These are phyloP conservation scores for Berkeleyomyces rouxiae DNA, from an alignment of 2,329 filamentous ascomycete genomes.

Conservation along the genomic window DNA sequence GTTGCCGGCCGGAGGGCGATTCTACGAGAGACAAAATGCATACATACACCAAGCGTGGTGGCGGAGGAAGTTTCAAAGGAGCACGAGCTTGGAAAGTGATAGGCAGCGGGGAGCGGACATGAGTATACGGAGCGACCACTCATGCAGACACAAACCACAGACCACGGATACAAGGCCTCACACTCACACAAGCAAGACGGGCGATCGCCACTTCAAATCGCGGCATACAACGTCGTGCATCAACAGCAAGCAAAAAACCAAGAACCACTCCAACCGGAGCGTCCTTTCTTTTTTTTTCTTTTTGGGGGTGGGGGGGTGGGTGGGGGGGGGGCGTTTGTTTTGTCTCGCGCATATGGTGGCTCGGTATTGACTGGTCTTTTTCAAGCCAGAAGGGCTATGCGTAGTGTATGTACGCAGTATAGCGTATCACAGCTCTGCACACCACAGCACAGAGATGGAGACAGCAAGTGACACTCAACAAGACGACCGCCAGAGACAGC, in stretches of 20 bases:
- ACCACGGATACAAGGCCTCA: not conserved
- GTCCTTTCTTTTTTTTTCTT: not conserved
- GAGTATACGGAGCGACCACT: not conserved
- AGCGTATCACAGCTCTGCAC: too few relatives aligned
- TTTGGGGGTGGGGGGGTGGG: not conserved
- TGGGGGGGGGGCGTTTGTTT: too few relatives aligned
- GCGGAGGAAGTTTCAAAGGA: not conserved
- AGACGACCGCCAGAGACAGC: too few relatives aligned
- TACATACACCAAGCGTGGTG: not conserved
- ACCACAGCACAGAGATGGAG: too few relatives aligned
- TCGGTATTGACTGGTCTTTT: too few relatives aligned
- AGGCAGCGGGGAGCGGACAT: not conserved
- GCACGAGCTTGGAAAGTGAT: not conserved
- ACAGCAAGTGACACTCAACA: too few relatives aligned
- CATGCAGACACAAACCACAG: not conserved
- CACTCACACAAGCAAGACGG: slow-evolving; percentile 1
- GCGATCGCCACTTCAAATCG: slow-evolving; percentile 10
- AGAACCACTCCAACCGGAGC: not conserved
- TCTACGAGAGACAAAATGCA: not conserved
- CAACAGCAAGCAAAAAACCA: not conserved
- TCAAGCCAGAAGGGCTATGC: too few relatives aligned
- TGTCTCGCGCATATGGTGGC: too few relatives aligned
- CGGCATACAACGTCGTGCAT: not conserved
- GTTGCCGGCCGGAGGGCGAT: not conserved
- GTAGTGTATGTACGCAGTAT: too few relatives aligned